Base-by-base conservation (phyloP, 768 basidiomycete species). In the Suillus spraguei region DNA sequence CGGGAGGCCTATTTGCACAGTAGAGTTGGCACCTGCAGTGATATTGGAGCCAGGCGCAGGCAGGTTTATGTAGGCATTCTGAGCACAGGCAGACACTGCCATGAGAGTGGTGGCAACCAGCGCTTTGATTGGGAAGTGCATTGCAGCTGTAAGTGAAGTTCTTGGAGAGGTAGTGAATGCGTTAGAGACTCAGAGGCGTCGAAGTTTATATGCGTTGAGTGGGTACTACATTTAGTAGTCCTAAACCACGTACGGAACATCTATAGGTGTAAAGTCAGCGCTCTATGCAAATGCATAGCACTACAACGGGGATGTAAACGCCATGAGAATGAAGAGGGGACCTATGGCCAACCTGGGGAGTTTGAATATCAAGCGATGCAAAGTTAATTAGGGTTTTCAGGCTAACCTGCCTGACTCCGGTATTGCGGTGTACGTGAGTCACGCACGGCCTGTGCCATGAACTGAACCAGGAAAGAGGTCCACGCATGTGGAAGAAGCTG, bases 1-100 rank as follows among this genome's bases (percentile, higher is more conserved):
- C 3, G 78, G 78, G 58, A 76, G 72, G 59, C 79, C 79, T 16
- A 85, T 67, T 61, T 81, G 77, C 9, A 84, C 77, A 5, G 74
- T 78, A 59, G 83, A 52, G 17, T 71, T 68, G 4, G 69, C 65
- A 22, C 83, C 83, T n/a, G 77, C 70, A 4, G 56, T 49, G 14
- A 85, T 73, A 35, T 70, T 65, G 3, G 76, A 67, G 3, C 77
- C 78, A 10, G 64, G 42, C 11, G 39, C 41, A 46, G 64, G 64
- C 11, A 32, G 32, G 11, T 55, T 63, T 4, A 65, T 63, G 42
- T 3, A 32, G 11, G 61, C 61, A 16, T 5, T 5, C 39, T 64
- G 63, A 32, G 60, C 60, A 22, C 53, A 32, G 7, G 35, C 53
- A 32, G 60, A 47, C 5, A 36, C 44, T 35, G 16, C 63, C 22